These are phyloP conservation scores for Alternaria hordeiaustralica DNA, from an alignment of 2,329 filamentous ascomycete species.

Conservation along the genomic window DNA sequence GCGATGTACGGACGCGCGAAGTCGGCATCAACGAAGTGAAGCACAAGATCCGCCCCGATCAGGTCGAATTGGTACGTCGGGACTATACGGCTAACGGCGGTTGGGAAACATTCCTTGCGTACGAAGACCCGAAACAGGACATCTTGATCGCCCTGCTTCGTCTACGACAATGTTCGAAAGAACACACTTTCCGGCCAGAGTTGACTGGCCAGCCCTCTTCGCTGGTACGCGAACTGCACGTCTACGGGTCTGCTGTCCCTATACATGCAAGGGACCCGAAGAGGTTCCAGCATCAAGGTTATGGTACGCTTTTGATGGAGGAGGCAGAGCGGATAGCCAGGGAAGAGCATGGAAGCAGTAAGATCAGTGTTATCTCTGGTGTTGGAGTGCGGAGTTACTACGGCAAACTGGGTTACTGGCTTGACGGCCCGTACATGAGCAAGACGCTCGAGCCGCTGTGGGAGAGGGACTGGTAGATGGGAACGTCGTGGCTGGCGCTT, in stretches of 20 bases:
- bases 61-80: slow-evolving; percentile 91
- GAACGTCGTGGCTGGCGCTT: not conserved
- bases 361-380: slow-evolving; percentile 97
- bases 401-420: slow-evolving; percentile 86
- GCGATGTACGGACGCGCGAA: slow-evolving; percentile 93
- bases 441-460: slow-evolving; percentile 45
- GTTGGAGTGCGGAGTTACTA: slow-evolving; percentile 97
- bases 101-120: slow-evolving; percentile 98
- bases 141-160: slow-evolving; percentile 92
- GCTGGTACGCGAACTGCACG: slow-evolving; percentile 91
- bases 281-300: slow-evolving; percentile 98
- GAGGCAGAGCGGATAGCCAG: slow-evolving; percentile 94
- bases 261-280: slow-evolving; percentile 92
- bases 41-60: slow-evolving; percentile 95
- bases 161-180: slow-evolving; percentile 86
- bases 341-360: slow-evolving; percentile 90
- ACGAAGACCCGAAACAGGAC: slow-evolving; percentile 98
- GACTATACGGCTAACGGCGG: slow-evolving; percentile 96
- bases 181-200: slow-evolving; percentile 91
- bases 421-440: slow-evolving; percentile 81
- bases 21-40: slow-evolving; percentile 99
- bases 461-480: slow-evolving; percentile 40
- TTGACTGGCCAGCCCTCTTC: slow-evolving; percentile 86
- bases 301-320: slow-evolving; percentile 95
- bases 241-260: slow-evolving; percentile 96